Conservation (phyloP, 805 yeast species). For the Zygotorulaspora sp. region DNA sequence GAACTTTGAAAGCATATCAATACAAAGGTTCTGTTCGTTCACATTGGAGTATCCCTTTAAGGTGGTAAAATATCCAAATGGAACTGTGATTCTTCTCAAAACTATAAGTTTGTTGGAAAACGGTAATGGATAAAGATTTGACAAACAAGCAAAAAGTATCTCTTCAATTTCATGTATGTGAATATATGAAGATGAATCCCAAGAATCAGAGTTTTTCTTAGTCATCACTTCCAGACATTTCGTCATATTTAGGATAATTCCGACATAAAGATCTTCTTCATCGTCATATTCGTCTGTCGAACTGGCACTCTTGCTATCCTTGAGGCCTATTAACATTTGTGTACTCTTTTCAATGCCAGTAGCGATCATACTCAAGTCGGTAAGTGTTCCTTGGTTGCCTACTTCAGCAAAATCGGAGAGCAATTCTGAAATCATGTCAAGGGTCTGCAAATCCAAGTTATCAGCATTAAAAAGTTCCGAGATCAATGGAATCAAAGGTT, state of each 20-base stretch:
- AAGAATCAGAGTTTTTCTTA: conserved; percentile 5
- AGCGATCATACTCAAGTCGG: conserved; percentile 15
- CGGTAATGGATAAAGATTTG: conserved; percentile 10
- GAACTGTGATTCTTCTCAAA: conserved; percentile 29
- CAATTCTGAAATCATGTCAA: conserved; percentile 17
- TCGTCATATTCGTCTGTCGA: conserved; percentile 15
- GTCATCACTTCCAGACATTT: conserved; percentile 22
- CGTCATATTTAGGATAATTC: conserved; percentile 19
- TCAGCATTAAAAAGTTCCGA: neutral
- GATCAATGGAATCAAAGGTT: conserved; percentile 15
- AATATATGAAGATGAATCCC: neutral
- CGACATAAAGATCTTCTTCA: conserved; percentile 24
- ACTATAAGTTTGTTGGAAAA: conserved; percentile 30
- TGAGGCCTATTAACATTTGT: conserved; percentile 10
- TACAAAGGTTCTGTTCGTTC: conserved; percentile 19
- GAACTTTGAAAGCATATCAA: conserved; percentile 9
- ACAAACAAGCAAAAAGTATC: neutral
- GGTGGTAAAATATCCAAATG: conserved; percentile 30
- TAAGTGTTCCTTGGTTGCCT: conserved; percentile 5
- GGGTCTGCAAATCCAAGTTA: neutral
- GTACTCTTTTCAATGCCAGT: conserved; percentile 14
- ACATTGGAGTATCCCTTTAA: conserved; percentile 21
- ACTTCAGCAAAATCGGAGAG: conserved; percentile 20
- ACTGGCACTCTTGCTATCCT: neutral
- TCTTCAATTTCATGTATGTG: conserved; percentile 1